A percentile compares a stretch with the other conserved stretches of the same genome.
phyloP scores from a whole-genome alignment of 352 stramenopile genomes.

The Phytopythium sindhum region DNA sequence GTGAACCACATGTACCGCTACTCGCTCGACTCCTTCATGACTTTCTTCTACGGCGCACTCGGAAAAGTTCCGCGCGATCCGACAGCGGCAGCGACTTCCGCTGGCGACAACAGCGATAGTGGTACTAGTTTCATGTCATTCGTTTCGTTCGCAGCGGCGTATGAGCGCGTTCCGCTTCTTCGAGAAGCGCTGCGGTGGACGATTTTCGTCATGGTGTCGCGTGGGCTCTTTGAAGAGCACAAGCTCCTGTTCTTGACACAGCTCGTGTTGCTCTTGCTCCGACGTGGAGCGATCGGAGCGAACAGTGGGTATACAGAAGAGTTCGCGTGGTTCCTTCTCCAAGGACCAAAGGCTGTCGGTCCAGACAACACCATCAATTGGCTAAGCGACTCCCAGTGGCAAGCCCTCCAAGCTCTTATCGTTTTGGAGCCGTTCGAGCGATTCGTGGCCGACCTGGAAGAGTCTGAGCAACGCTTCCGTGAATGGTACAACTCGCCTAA shows the following conservation, averaged over 20 bases:
- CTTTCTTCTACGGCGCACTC: constrained; percentile 85
- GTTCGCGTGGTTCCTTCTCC: constrained; percentile 74
- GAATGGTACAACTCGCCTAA: constrained; percentile 90
- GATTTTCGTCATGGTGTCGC: constrained; percentile 87
- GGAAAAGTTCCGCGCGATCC: constrained; percentile 40
- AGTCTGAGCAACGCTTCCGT: constrained; percentile 86
- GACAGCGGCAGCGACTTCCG: not conserved
- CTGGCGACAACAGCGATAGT: too few relatives aligned
- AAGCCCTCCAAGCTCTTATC: constrained; percentile 73
- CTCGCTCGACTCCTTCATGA: constrained; percentile 89
- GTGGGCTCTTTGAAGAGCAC: constrained; percentile 91
- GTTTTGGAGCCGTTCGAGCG: constrained; percentile 81
- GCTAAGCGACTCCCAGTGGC: constrained; percentile 85
- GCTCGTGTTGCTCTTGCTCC: constrained; percentile 80
- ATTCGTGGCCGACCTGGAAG: constrained; percentile 84
- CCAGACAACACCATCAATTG: constrained; percentile 80
- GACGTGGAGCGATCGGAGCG: constrained; percentile 51
- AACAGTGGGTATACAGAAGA: constrained; percentile 77
- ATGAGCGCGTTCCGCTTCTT: constrained; percentile 59
- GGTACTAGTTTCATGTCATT: constrained; percentile 19
- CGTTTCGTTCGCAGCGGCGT: constrained; percentile 25
- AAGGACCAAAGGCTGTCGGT: constrained; percentile 56
- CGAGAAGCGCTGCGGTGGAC: constrained; percentile 83
- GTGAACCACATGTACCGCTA: constrained; percentile 95
- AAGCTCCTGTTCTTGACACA: constrained; percentile 90